Conservation (phyloP, 225 moss, liverwort and hornwort genomes). For the Physcomitrium patens region DNA sequence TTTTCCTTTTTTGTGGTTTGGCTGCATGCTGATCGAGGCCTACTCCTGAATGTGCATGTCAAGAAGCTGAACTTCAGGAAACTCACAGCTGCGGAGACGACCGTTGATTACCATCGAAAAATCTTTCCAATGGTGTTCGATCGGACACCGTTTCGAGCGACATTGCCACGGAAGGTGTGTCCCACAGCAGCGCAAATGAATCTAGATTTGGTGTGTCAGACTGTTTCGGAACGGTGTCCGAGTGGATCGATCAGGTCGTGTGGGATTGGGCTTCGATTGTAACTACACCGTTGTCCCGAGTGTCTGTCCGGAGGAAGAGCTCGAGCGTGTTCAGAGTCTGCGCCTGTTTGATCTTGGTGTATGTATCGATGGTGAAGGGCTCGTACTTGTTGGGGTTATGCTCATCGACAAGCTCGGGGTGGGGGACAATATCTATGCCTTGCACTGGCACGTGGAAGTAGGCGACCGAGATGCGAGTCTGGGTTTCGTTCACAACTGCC, state of each 20-base stretch:
- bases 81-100: neutral
- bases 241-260: too few relatives aligned
- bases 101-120: neutral
- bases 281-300: too few relatives aligned
- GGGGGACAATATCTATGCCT: constrained; percentile 34
- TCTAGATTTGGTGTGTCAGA: too few relatives aligned
- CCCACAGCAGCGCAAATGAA: too few relatives aligned
- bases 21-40: neutral
- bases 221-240: too few relatives aligned
- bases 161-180: neutral
- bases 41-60: neutral
- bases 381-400: constrained; percentile 30
- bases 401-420: constrained; percentile 47
- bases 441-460: constrained; percentile 48
- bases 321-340: constrained; percentile 39
- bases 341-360: constrained; percentile 36
- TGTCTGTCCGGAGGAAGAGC: constrained; percentile 29
- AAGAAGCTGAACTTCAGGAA: neutral
- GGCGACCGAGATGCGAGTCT: constrained; percentile 45
- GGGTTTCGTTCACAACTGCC: constrained; percentile 50
- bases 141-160: neutral
- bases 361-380: constrained; percentile 32
- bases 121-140: neutral
- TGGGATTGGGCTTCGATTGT: too few relatives aligned
- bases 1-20: neutral